Evolutionary conservation across 2,329 filamentous ascomycete genomes (phyloP), one percentile per base, ranked within the genome.

Genomic region (Colletotrichum phormii): DNA sequence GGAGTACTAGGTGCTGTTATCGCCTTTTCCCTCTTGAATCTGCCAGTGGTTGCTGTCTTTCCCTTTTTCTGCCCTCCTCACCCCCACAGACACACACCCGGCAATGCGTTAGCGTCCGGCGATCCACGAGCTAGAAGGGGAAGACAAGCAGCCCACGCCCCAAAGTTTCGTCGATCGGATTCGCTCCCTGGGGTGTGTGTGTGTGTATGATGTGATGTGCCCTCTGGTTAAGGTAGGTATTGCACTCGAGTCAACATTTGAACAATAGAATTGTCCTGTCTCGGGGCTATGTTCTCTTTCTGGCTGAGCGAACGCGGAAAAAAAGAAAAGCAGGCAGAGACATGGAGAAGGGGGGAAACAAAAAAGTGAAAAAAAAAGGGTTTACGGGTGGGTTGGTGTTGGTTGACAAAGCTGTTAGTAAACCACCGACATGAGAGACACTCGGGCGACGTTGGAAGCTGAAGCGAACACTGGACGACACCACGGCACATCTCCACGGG

Each of bases 401-500:
- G 35, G 46, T 72, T 69, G 59, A 72, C 60, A 72, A 70, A 72
- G 70, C 65, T 26, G 60, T 72, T 70, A 64, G 70, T 70, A 54
- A 72, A 72, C 54, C 1, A 15, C 4, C 24, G 35, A 22, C 42
- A 55, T 35, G 46, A 46, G 42, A 46, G 42, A 46, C 42, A 46
- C 18, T 46, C 18, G 18, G 42, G 42, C 42, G 42, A 46, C 18
- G 42, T n/a, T n/a, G 42, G 18, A 46, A 46, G 42, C 42, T 46
- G 42, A n/a, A 46, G 42, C 42, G 35, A 46, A n/a, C 42, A 46
- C 42, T 46, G 42, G 42, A 46, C 15, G 31, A 29, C 35, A 29
- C 24, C 24, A 55, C 58, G 65, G 57, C 58, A 5, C 37, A 42
- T 42, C 46, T 35, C 11, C 57, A 64, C 26, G 42, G 69, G 58